Evolutionary conservation across 768 basidiomycete species (phyloP), one percentile per base, ranked within the genome.

Genomic region (Calocera viscosa): DNA sequence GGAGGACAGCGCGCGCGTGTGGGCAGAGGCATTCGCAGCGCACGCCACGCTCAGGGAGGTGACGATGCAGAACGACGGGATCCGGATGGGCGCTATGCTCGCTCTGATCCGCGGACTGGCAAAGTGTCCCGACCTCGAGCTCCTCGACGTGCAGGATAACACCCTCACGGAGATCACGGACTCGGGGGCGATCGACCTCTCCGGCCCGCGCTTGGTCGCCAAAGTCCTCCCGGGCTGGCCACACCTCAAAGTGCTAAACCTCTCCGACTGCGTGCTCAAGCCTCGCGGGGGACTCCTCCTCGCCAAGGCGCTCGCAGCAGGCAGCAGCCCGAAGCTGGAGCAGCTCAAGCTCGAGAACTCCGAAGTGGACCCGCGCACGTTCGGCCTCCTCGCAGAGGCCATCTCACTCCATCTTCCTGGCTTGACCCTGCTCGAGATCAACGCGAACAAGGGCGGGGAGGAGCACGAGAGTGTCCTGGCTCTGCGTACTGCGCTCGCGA

Each of bases 11-110:
- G 91, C 95, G 8, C 68, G 78, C 0, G 82, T 82, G 5, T 98
- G 91, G 89, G 92, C 91, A 0, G 83, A 86, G 40, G 94, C 95
- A 2, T 95, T 95, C 73, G 85, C 85, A 0, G 89, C 84, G 39
- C 93, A 96, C 73, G 86, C 84, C 7, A 85, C 85, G 5, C 82
- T 99, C 34, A 80, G 80, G 65, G 91, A 96, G 70, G 88, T 98
- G 33, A 83, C 90, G 67, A 88, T 98, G 86, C 90, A 91, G n/a
- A 94, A 98, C 80, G 97, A 99, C 73, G 96, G 95, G 2, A 97
- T 99, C 72, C 82, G 93, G 70, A 91, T 91, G 86, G 87, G 88
- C 67, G 96, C 96, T 2, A 89, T 95, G 73, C 82, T 82, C 10
- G 83, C 84, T 12, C 83, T 99, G 26, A 90, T 91, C 3, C 74